phyloP scores from a whole-genome alignment of 2,329 filamentous ascomycete genomes.

The Fonsecaea monophora region DNA sequence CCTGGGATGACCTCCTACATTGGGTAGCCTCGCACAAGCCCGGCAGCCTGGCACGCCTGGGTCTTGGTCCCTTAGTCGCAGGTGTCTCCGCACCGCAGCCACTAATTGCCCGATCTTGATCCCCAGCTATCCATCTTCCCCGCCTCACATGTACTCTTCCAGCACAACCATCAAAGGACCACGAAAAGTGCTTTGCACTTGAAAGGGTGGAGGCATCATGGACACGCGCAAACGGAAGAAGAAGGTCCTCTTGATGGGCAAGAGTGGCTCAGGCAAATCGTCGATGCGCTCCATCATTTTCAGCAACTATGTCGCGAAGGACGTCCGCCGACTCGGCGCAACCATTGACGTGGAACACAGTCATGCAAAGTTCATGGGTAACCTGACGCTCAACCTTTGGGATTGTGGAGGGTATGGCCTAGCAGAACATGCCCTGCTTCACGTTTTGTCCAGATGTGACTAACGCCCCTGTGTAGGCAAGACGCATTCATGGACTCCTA shows the following conservation, averaged over 20 bases:
- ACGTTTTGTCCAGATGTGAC: neutral
- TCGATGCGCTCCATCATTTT: conserved; percentile 99
- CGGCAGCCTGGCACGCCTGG: neutral
- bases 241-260: conserved; percentile 89
- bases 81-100: neutral
- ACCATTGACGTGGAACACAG: conserved; percentile 99
- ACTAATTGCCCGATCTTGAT: neutral
- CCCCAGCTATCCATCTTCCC: conserved; percentile 2
- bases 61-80: neutral
- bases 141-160: neutral
- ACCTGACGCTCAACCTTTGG: conserved; percentile 96
- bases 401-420: conserved; percentile 80
- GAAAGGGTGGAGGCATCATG: conserved; percentile 42
- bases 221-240: conserved; percentile 72
- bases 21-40: neutral
- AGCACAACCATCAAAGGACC: neutral
- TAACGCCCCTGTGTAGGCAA: conserved; percentile 64
- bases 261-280: conserved; percentile 95
- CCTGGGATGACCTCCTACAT: neutral
- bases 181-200: neutral
- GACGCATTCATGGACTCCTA: conserved; percentile 99
- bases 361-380: conserved; percentile 98
- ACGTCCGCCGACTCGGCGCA: conserved; percentile 88
- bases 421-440: neutral
- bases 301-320: conserved; percentile 96